These are phyloP conservation scores for Aspergillus phoenicis DNA, from an alignment of 2,329 filamentous ascomycete species.

Conservation along the genomic window DNA sequence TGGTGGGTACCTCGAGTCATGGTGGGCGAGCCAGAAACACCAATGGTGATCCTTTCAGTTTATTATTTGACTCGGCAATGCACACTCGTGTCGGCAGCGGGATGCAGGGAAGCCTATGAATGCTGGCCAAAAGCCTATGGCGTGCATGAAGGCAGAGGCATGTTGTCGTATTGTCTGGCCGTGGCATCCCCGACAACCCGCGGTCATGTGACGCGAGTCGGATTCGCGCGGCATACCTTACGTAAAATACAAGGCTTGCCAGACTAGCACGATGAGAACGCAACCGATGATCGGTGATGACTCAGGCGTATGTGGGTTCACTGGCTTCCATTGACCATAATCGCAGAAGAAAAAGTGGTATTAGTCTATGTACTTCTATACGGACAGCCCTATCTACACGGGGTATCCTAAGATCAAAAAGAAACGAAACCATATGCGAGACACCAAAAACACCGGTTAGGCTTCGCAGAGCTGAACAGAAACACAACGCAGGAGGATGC, in stretches of 20 bases:
- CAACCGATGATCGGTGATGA: background rate
- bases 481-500: conserved; percentile 12
- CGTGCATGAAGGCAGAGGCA: background rate
- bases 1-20: background rate
- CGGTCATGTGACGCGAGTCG: background rate
- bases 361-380: conserved; percentile 25
- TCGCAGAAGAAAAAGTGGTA: conserved; percentile 9
- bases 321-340: background rate
- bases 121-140: background rate
- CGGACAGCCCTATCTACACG: conserved; percentile 15
- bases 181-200: background rate
- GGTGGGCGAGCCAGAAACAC: background rate
- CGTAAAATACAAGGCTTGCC: background rate
- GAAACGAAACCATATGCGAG: conserved; percentile 11
- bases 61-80: background rate
- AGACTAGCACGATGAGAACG: too few relatives aligned
- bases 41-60: background rate
- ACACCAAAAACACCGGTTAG: conserved; percentile 14
- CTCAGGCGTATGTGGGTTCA: background rate
- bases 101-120: background rate
- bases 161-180: background rate
- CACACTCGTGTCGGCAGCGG: background rate
- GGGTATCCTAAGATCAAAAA: conserved; percentile 16
- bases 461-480: conserved; percentile 2
- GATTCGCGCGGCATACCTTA: background rate